Evolutionary conservation across 371 early-diverging fungal genomes (phyloP).

Genomic region (Mucor racemosus): DNA sequence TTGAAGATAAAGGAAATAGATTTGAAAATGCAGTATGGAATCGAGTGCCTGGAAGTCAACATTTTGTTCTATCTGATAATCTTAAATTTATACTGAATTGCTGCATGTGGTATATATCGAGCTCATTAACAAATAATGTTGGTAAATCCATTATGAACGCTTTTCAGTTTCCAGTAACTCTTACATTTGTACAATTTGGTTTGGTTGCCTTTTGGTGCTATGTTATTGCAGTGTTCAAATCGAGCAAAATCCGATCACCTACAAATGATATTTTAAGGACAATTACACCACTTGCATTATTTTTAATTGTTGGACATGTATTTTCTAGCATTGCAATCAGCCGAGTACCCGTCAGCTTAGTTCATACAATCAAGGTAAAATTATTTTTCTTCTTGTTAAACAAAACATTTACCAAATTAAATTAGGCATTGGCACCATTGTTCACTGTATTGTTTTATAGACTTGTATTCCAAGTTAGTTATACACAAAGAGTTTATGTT

Average conservation of each 20-base stretch:
- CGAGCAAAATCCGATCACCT: slow-evolving; percentile 55
- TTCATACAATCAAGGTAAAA: slow-evolving; percentile 89
- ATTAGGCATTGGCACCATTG: slow-evolving; percentile 82
- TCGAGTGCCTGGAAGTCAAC: slow-evolving; percentile 12
- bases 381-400: slow-evolving; percentile 71
- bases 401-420: no score
- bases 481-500: slow-evolving; percentile 69
- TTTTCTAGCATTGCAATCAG: slow-evolving; percentile 77
- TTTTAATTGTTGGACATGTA: slow-evolving; percentile 83
- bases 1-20: slow-evolving; percentile 17
- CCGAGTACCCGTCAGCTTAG: slow-evolving; percentile 77
- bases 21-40: slow-evolving; percentile 17
- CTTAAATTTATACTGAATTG: slow-evolving; percentile 57
- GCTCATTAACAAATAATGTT: slow-evolving; percentile 79
- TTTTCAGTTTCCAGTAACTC: slow-evolving; percentile 75
- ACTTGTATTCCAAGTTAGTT: slow-evolving; percentile 63
- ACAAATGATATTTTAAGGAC: slow-evolving; percentile 58
- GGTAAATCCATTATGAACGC: slow-evolving; percentile 75
- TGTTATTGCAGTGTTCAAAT: slow-evolving; percentile 31
- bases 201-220: slow-evolving; percentile 63
- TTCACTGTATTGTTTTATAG: slow-evolving; percentile 82
- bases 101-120: slow-evolving; percentile 76
- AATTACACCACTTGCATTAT: slow-evolving; percentile 73
- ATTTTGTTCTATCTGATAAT: slow-evolving; percentile 36
- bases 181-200: slow-evolving; percentile 78